A percentile compares a stretch with the other conserved stretches of the same genome.
phyloP scores from a whole-genome alignment of 441 rosid species.

The Corymbia calophylla region DNA sequence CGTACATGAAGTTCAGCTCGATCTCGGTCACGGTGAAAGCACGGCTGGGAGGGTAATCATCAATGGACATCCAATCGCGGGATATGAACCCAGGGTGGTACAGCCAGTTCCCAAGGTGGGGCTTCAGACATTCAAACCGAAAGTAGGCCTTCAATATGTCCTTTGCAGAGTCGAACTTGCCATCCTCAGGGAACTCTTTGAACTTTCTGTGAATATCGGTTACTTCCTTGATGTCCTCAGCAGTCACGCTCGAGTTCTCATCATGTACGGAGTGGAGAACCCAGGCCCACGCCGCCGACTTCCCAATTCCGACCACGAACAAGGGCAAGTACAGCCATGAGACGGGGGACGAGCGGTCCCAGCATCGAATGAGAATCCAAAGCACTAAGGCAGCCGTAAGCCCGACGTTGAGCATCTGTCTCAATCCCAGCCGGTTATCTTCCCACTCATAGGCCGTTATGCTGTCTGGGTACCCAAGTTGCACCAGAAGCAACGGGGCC shows the following conservation, averaged over 20 bases:
- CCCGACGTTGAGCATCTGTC: neutral
- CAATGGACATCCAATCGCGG: neutral
- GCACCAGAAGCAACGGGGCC: neutral
- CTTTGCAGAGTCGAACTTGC: neutral
- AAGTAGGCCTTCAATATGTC: neutral
- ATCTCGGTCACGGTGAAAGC: neutral
- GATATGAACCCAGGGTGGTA: neutral
- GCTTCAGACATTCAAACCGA: neutral
- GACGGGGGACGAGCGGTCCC: neutral
- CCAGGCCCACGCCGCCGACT: neutral
- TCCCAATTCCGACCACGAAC: neutral
- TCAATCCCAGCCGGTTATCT: neutral
- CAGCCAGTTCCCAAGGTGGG: neutral
- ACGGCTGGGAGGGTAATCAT: neutral
- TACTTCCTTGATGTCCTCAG: neutral
- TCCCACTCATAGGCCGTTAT: neutral
- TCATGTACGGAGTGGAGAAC: neutral
- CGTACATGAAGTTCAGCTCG: neutral
- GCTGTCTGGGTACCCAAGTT: neutral
- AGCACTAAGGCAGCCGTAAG: neutral
- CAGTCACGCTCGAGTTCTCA: neutral
- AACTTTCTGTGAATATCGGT: neutral
- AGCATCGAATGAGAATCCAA: neutral
- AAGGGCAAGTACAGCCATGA: neutral
- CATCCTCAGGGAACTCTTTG: accelerated